phyloP scores from a whole-genome alignment of 2,329 filamentous ascomycete species.

The Hypoxylon sp. region DNA sequence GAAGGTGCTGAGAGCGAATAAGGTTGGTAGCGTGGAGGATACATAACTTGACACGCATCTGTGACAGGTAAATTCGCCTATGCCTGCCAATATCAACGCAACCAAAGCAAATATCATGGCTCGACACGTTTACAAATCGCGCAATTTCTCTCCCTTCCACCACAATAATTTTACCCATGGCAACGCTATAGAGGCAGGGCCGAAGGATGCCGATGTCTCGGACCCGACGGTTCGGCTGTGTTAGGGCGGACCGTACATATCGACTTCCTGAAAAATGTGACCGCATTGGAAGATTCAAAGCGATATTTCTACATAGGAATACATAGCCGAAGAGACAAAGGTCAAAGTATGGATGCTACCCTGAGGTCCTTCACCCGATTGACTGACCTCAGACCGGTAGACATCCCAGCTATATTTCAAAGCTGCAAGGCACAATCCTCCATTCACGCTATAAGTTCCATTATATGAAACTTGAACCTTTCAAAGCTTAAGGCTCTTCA shows the following conservation, averaged over 20 bases:
- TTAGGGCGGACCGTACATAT: background rate
- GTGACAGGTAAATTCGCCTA: conserved; percentile 1
- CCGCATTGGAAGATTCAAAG: background rate
- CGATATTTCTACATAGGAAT: background rate
- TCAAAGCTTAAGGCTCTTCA: background rate
- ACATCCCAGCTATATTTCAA: background rate
- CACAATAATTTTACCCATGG: background rate
- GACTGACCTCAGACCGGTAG: background rate
- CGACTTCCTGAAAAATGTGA: background rate
- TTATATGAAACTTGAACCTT: background rate
- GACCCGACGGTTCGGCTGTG: background rate
- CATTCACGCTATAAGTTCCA: background rate
- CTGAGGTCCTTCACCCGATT: background rate
- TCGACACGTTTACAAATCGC: background rate
- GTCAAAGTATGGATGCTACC: background rate
- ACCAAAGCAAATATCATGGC: background rate
- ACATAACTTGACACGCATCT: background rate
- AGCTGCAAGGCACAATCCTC: conserved; percentile 24
- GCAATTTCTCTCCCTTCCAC: background rate
- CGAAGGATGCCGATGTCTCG: background rate
- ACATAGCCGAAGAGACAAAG: background rate
- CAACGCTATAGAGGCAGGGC: background rate
- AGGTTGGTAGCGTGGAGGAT: background rate
- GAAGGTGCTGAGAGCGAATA: conserved; percentile 3
- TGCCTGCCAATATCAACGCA: background rate